Evolutionary conservation across 2,329 filamentous ascomycete species (phyloP), one percentile per base, ranked within the genome.

Genomic region (Alternaria infectoria): DNA sequence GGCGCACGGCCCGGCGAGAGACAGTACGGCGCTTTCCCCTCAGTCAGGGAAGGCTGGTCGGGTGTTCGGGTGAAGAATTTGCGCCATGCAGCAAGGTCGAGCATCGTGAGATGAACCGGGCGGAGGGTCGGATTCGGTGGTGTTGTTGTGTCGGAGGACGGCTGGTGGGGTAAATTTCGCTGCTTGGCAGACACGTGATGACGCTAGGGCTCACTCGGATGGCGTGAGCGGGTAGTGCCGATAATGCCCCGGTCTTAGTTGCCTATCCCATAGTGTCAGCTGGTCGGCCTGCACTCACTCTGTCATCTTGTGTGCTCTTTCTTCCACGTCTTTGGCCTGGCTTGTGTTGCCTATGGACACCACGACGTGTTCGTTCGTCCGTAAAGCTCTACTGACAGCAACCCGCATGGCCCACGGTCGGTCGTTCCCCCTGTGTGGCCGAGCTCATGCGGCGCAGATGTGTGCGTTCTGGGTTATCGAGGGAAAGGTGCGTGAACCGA

Each of bases 101-200:
- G 40, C 56, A 61, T 44, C 55, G 66, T 50, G 50, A 56, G 68
- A 23, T 55, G 57, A 55, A 64, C 57, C 55, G 64, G 57, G 47
- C 43, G 59, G 51, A 62, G 55, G 57, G 61, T 55, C 59, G 58
- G 63, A 55, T 65, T 54, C 55, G 69, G 64, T 65, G 64, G 62
- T 71, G 69, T 69, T 74, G 72, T 72, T 70, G 72, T 66, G 66
- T 62, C 61, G 55, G 66, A 54, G 59, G 74, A 74, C 64, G 66
- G 64, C 71, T 74, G 72, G 74, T 74, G 77, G 76, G 73, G 76
- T 73, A 74, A 52, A 69, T 67, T 71, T 73, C 67, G 60, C 68
- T 66, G 69, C 58, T 69, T 69, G 15, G 61, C 19, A 13, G 28
- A n/a, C 75, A 77, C 76, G 76, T 77, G 75, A 77, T 56, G 11